Evolutionary conservation across 805 yeast species (phyloP).

Genomic region (Saccharomyces paradoxus): DNA sequence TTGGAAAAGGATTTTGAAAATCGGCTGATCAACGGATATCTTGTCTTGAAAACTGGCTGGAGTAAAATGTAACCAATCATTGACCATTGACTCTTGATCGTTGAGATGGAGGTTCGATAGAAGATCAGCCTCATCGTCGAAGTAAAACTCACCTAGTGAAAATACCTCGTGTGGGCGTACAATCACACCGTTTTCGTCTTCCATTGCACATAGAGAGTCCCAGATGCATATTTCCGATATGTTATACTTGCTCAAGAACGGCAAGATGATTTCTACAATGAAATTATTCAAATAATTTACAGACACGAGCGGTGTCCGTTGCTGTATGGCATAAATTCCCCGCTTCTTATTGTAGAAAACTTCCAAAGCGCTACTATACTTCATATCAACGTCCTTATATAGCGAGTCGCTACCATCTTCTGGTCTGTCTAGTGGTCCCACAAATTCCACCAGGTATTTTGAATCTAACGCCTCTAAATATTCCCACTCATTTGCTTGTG

Average conservation of each 20-base stretch:
- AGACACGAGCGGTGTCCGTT: slow-evolving; percentile 77
- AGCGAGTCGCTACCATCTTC: slow-evolving; percentile 2
- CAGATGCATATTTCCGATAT: slow-evolving; percentile 46
- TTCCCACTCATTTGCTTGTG: slow-evolving; percentile 31
- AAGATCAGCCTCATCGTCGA: neutral
- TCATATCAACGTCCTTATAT: slow-evolving; percentile 7
- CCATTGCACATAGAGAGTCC: slow-evolving; percentile 63
- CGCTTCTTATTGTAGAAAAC: slow-evolving; percentile 40
- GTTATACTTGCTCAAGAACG: slow-evolving; percentile 36
- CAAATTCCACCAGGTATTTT: slow-evolving; percentile 65
- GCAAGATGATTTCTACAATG: slow-evolving; percentile 41
- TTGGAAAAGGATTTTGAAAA: slow-evolving; percentile 25
- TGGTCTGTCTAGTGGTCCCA: slow-evolving; percentile 62
- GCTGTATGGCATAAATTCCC: slow-evolving; percentile 58
- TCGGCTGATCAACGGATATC: slow-evolving; percentile 22
- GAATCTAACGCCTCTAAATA: slow-evolving; percentile 53
- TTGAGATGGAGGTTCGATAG: neutral
- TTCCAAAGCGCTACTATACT: slow-evolving; percentile 57
- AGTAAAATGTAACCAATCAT: slow-evolving; percentile 16
- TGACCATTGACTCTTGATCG: neutral
- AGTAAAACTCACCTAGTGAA: neutral
- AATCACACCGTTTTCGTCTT: slow-evolving; percentile 7
- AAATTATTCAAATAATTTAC: slow-evolving; percentile 43
- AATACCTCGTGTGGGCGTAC: neutral
- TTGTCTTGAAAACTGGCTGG: slow-evolving; percentile 21